phyloP scores from a whole-genome alignment of 768 basidiomycete genomes.

The Boletus tomentosulus region DNA sequence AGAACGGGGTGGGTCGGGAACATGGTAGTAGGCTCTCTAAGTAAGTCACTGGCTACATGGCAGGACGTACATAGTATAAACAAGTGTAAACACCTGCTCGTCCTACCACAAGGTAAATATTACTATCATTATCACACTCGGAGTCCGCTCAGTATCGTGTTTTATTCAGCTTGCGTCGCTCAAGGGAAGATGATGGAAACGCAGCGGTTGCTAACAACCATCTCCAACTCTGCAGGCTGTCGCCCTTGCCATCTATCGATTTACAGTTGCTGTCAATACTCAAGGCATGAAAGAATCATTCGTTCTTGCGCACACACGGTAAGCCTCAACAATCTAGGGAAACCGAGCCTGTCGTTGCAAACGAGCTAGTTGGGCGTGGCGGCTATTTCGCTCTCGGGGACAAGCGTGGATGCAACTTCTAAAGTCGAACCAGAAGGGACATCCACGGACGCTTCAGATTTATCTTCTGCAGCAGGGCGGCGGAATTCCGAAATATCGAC shows the following conservation, averaged over 20 bases:
- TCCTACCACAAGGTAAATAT: no score
- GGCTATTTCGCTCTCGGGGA: not conserved
- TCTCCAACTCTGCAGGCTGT: no score
- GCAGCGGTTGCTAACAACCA: no score
- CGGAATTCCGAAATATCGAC: not conserved
- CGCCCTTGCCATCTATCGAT: no score
- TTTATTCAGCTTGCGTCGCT: no score
- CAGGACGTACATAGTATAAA: not conserved
- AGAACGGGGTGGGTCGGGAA: conserved; percentile 17
- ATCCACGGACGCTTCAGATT: not conserved
- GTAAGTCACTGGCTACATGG: not conserved
- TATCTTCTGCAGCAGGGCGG: not conserved
- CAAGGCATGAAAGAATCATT: no score
- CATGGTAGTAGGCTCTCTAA: conserved; percentile 9
- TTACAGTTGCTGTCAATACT: no score
- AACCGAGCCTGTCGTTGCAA: not conserved
- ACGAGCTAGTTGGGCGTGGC: not conserved
- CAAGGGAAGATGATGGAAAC: no score
- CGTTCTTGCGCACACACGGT: not conserved
- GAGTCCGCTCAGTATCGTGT: no score
- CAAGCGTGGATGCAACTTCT: not conserved
- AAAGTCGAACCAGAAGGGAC: not conserved
- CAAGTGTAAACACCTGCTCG: not conserved
- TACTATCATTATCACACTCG: no score
- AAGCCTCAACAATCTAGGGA: not conserved